Evolutionary conservation across 1,139 yeast species (phyloP).

Genomic region (Geotrichum phurueaensis): DNA sequence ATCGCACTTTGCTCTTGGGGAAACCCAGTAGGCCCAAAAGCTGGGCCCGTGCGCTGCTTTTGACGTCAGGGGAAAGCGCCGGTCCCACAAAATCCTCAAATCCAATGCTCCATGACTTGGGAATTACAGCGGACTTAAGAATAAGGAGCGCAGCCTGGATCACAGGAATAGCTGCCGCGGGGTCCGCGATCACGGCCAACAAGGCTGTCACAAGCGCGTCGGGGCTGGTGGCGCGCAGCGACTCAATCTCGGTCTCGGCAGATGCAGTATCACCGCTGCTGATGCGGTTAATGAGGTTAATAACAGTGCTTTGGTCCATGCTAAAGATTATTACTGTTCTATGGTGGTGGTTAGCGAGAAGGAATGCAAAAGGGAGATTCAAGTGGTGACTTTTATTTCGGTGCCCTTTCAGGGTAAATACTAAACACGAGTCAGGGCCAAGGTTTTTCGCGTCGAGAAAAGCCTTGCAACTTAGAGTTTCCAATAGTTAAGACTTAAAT

Average conservation of each 20-base stretch:
- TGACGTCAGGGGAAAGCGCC: constrained; percentile 50
- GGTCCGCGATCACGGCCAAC: constrained; percentile 11
- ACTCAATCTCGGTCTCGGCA: constrained; percentile 16
- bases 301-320: constrained; percentile 13
- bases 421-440: background rate
- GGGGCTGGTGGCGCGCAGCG: constrained; percentile 8
- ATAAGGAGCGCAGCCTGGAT: constrained; percentile 64
- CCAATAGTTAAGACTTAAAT: background rate
- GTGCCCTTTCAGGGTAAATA: background rate
- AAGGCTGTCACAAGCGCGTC: constrained; percentile 12
- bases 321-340: background rate
- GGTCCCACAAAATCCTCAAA: constrained; percentile 72
- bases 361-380: background rate
- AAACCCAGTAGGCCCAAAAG: constrained; percentile 51
- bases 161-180: constrained; percentile 28
- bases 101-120: constrained; percentile 74
- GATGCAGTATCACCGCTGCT: constrained; percentile 15
- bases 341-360: background rate
- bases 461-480: background rate
- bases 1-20: constrained; percentile 55
- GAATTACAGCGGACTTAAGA: constrained; percentile 60
- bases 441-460: background rate
- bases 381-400: background rate
- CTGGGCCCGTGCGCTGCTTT: constrained; percentile 44
- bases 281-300: constrained; percentile 14